Conservation (phyloP, 768 basidiomycete species). For the Tylopilus intermedius region DNA sequence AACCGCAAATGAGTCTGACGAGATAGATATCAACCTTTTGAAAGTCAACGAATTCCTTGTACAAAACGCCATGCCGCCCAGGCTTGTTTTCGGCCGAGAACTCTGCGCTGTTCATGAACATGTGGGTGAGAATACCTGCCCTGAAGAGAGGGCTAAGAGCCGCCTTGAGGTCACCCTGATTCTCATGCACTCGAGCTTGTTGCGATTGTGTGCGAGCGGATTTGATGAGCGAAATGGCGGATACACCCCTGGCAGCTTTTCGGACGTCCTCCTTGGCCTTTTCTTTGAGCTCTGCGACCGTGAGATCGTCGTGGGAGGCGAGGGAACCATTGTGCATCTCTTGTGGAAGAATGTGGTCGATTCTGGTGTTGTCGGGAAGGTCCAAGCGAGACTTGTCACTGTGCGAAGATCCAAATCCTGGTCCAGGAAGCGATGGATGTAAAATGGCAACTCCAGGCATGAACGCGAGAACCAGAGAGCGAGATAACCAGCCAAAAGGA, state of each 20-base stretch:
- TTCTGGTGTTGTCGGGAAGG: conserved; percentile 14
- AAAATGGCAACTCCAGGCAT: conserved; percentile 43
- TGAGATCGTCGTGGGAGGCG: conserved; percentile 24
- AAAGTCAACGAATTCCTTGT: conserved; percentile 62
- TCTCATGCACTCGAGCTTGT: conserved; percentile 49
- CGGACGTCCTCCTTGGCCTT: conserved; percentile 44
- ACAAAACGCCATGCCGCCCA: conserved; percentile 50
- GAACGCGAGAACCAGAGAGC: conserved; percentile 10
- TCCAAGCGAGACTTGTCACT: conserved; percentile 17
- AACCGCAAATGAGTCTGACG: conserved; percentile 4
- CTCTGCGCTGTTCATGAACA: conserved; percentile 58
- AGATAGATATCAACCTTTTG: conserved; percentile 47
- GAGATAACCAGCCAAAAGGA: neutral
- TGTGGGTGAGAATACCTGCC: conserved; percentile 53
- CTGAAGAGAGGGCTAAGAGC: conserved; percentile 59
- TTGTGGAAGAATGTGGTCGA: conserved; percentile 15
- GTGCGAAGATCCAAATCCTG: conserved; percentile 29
- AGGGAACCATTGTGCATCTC: conserved; percentile 39
- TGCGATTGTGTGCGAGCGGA: conserved; percentile 55
- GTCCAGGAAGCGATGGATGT: conserved; percentile 33
- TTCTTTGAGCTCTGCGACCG: conserved; percentile 46
- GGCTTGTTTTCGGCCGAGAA: conserved; percentile 45
- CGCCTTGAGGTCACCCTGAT: conserved; percentile 53
- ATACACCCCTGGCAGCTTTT: conserved; percentile 52
- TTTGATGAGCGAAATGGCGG: conserved; percentile 57